Base-by-base conservation (phyloP, 1,284 basidiomycete genomes). In the Cystobasidium slooffiae region DNA sequence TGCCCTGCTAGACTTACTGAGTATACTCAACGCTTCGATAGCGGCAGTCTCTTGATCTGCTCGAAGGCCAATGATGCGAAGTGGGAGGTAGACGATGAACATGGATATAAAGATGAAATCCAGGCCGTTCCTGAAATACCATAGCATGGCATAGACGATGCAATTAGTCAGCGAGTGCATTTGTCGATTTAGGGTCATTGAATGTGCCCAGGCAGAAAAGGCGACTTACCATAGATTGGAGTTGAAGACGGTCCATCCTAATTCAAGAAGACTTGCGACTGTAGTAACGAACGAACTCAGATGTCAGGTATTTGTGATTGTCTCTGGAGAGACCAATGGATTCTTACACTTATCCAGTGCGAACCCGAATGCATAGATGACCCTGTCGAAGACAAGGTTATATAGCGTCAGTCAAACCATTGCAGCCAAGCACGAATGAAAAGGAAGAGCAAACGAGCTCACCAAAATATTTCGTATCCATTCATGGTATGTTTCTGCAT, bases 21-120 rank as follows among this genome's bases (percentile, higher is more conserved):
- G 77, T 52, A 81, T 78, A 46, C 82, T 81, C 51, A 82, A 82
- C 18, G 80, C 79, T 43, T 81, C 78, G 43, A 81, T 79, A 78
- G 67, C 79, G 61, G 59, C 63, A 75, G 14, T 77, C 44, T 77
- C 78, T 16, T 77, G 78, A 76, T 75, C 78, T 55, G 37, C 74
- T 49, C 52, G 39, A 20, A 84, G 68, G 12, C 79, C 80, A 24
- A 80, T 79, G 6, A 81, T 74, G 1, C 83, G 77, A 7, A 83
- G 75, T 1, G 77, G 78, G 37, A 83, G 79, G 65, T 81, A 83
- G 37, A 76, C 76, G 47, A 82, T 74, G 52, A 80, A 80, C 69
- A 82, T 80, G 41, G 81, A 74, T 62, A 83, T 80, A 59, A 81
- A 82, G 46, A 79, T 74, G 2, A 79, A 76, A 75, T 84, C 83